These are phyloP conservation scores for Cladosporium austrohemisphaericum DNA, from an alignment of 2,329 filamentous ascomycete species.

Conservation along the genomic window DNA sequence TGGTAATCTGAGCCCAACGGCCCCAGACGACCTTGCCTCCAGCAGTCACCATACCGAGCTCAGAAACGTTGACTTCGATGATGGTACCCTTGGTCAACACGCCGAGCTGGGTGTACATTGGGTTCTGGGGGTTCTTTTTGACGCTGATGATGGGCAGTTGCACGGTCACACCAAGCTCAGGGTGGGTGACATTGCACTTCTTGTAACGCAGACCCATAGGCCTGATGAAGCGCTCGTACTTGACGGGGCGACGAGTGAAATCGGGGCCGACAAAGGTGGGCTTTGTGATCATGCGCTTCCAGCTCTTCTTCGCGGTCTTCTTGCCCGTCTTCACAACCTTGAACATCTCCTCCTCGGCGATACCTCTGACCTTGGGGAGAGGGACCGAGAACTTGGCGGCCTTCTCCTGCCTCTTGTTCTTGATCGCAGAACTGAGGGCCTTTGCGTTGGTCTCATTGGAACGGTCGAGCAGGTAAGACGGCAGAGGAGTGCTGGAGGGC, in stretches of 20 bases:
- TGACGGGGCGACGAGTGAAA: slow-evolving; percentile 73
- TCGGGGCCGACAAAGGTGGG: slow-evolving; percentile 87
- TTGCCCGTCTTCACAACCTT: slow-evolving; percentile 94
- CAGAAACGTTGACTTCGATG: slow-evolving; percentile 89
- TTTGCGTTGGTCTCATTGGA: slow-evolving; percentile 64
- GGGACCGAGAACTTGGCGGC: slow-evolving; percentile 90
- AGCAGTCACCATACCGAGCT: slow-evolving; percentile 85
- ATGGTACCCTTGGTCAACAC: slow-evolving; percentile 82
- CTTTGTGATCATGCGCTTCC: slow-evolving; percentile 68
- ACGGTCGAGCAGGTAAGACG: slow-evolving; percentile 92
- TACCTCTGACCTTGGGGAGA: slow-evolving; percentile 88
- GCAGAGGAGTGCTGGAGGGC: slow-evolving; percentile 75
- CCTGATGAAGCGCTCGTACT: slow-evolving; percentile 63
- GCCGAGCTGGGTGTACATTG: slow-evolving; percentile 87
- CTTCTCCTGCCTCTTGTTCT: slow-evolving; percentile 92
- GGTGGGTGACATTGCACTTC: slow-evolving; percentile 67
- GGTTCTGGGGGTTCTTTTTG: slow-evolving; percentile 84
- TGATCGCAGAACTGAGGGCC: slow-evolving; percentile 79
- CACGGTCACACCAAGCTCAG: slow-evolving; percentile 79
- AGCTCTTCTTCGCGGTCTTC: slow-evolving; percentile 81
- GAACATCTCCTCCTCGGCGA: slow-evolving; percentile 96
- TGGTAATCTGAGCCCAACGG: slow-evolving; percentile 69
- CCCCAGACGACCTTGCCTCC: slow-evolving; percentile 94
- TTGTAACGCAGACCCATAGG: slow-evolving; percentile 74
- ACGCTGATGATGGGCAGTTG: slow-evolving; percentile 65